Percentiles rank a stretch among this genome's conserved stretches.
Evolutionary conservation across 2,329 filamentous ascomycete genomes (phyloP).

Genomic region (Paecilomyces dactylethromorphus): DNA sequence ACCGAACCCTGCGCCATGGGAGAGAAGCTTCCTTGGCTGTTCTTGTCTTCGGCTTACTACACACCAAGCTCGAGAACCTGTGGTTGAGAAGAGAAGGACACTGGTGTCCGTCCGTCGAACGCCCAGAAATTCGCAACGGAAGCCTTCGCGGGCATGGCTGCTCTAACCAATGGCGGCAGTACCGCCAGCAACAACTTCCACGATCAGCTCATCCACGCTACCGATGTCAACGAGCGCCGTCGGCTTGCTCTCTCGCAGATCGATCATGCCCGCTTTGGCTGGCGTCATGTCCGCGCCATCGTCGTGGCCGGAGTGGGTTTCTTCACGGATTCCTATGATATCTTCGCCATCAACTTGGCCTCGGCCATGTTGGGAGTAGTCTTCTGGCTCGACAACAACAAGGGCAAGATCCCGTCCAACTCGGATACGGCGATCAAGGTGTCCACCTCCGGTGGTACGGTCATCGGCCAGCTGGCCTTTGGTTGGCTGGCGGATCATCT

Average conservation of each 20-base stretch:
- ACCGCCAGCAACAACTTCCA: neutral
- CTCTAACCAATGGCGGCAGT: neutral
- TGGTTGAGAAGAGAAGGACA: too few species aligned
- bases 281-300: constrained; percentile 74
- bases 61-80: too few species aligned
- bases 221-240: constrained; percentile 69
- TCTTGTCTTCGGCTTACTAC: too few species aligned
- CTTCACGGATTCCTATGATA: constrained; percentile 81
- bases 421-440: constrained; percentile 81
- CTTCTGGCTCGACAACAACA: constrained; percentile 53
- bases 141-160: neutral
- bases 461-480: constrained; percentile 75
- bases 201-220: neutral
- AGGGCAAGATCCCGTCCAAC: constrained; percentile 53
- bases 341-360: constrained; percentile 69
- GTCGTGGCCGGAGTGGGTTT: constrained; percentile 78
- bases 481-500: constrained; percentile 71
- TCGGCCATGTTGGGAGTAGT: constrained; percentile 74
- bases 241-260: constrained; percentile 74
- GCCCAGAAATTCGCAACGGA: too few species aligned
- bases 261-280: constrained; percentile 74
- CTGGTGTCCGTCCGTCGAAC: too few species aligned
- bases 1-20: too few species aligned
- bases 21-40: too few species aligned
- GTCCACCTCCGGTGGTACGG: constrained; percentile 74